These are phyloP conservation scores for Caryopteris hybrid DNA, from an alignment of 305 asterid genomes.

Conservation along the genomic window DNA sequence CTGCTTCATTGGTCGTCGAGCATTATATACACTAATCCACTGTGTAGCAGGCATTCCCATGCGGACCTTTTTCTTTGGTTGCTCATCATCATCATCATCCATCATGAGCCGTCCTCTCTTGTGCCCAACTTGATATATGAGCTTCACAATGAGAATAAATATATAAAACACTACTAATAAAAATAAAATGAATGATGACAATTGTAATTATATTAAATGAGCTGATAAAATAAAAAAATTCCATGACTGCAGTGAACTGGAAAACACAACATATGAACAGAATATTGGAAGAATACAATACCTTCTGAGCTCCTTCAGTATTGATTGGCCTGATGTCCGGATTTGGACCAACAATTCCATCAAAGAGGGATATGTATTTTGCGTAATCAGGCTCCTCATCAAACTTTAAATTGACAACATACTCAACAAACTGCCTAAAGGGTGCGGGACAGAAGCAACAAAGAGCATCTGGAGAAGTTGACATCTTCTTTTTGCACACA, in stretches of 20 bases:
- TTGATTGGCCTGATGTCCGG: constrained; percentile 59
- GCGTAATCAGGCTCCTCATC: constrained; percentile 74
- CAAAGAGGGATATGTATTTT: constrained; percentile 53
- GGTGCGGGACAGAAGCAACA: constrained; percentile 64
- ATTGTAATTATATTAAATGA: neutral
- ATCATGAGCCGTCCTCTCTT: constrained; percentile 47
- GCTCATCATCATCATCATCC: constrained; percentile 52
- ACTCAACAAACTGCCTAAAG: constrained; percentile 57
- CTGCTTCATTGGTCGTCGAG: constrained; percentile 60
- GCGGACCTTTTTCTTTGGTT: constrained; percentile 60
- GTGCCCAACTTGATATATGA: constrained; percentile 57
- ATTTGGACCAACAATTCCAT: constrained; percentile 62
- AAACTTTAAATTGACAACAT: constrained; percentile 52
- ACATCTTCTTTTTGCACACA: constrained; percentile 71
- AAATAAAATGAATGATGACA: neutral
- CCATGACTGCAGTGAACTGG: constrained; percentile 8
- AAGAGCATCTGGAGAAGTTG: constrained; percentile 56
- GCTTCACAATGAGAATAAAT: constrained; percentile 21
- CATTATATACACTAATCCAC: constrained; percentile 63
- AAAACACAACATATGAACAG: neutral
- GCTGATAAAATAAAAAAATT: neutral
- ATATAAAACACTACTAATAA: too few relatives aligned
- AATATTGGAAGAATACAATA: constrained; percentile 14
- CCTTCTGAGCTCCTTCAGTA: constrained; percentile 76
- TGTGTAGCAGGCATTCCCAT: constrained; percentile 63